Evolutionary conservation across 495 filamentous ascomycete species (phyloP), one percentile per base, ranked within the genome.

Genomic region (Lepidopterella palustris): DNA sequence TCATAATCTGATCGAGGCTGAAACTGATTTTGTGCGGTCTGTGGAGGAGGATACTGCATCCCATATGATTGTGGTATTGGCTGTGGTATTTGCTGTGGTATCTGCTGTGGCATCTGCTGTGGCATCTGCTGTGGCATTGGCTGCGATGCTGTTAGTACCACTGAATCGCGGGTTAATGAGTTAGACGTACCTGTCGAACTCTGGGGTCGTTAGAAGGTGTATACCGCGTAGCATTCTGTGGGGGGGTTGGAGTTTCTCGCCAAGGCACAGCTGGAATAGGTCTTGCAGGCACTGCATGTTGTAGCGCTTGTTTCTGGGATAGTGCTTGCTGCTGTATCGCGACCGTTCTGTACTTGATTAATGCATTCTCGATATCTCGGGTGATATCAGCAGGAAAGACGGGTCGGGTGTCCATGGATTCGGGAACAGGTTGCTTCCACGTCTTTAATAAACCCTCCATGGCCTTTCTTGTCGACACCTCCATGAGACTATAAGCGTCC

Each of bases 381-480:
- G 90, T 95, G 42, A 87, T 79, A 24, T 97, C 90, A 11, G 80
- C 77, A 15, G 89, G 83, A 71, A 98, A 98, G 53, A 98, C 92
- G 1, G 93, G 92, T 62, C 87, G 80, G 1, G 83, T 82, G 66
- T 95, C 90, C 55, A 92, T 79, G 11, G 93, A 96, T 20, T 92
- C 93, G 0, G 92, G 89, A 3, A 96, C 89, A 18, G 95, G 89
- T 70, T 95, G 88, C 72, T 96, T 98, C 93, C 93, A 98, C 0
- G 93, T 98, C 75, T 89, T 92, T 52, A 97, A 80, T 88, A 98
- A 92, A 73, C 95, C 91, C 60, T 97, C 92, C 77, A 98, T 84
- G 74, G 93, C 92, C 56, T 84, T 81, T 65, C 93, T 81, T n/a
- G 88, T 89, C 40, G 78, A 76, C 52, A 77, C 77, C 66, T 96